A percentile compares a stretch with the other conserved stretches of the same genome.
Evolutionary conservation across 1,284 basidiomycete species (phyloP).

Genomic region (Malassezia sympodialis): DNA sequence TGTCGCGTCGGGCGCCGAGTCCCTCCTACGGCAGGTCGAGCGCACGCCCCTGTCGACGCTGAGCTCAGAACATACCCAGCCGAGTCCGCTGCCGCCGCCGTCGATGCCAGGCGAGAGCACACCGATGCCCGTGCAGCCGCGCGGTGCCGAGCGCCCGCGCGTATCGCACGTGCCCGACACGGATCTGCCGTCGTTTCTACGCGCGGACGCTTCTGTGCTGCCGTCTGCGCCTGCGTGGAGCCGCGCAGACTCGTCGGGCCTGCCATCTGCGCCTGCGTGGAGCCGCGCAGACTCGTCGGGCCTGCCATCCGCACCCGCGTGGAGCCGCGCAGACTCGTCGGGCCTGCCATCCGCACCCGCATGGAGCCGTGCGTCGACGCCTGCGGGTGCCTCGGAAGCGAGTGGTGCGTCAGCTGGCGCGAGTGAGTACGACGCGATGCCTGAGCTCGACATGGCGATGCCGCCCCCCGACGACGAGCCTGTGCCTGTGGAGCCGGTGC

Average conservation of each 20-base stretch:
- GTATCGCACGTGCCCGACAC: neutral
- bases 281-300: neutral
- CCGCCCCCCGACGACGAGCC: neutral
- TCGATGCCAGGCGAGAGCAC: neutral
- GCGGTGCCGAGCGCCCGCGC: neutral
- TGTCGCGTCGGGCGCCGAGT: neutral
- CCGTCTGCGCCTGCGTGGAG: neutral
- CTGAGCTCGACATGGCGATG: too few relatives aligned
- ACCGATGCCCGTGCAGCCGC: neutral
- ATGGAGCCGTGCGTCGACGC: neutral
- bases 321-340: neutral
- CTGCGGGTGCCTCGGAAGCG: neutral
- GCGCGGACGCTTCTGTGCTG: neutral
- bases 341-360: neutral
- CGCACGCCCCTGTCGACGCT: neutral
- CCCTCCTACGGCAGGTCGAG: neutral
- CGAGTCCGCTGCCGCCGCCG: neutral
- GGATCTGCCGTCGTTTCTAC: slow-evolving; percentile 6
- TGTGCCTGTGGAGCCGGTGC: neutral
- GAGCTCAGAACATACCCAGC: neutral
- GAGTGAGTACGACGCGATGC: neutral
- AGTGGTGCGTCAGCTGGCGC: too few relatives aligned
- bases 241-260: neutral
- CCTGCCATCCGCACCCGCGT: neutral
- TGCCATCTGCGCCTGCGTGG: neutral